Percentiles rank a stretch among this genome's conserved stretches.
Conservation (phyloP, 208 protist species). For the Herpetomonas muscarum region DNA sequence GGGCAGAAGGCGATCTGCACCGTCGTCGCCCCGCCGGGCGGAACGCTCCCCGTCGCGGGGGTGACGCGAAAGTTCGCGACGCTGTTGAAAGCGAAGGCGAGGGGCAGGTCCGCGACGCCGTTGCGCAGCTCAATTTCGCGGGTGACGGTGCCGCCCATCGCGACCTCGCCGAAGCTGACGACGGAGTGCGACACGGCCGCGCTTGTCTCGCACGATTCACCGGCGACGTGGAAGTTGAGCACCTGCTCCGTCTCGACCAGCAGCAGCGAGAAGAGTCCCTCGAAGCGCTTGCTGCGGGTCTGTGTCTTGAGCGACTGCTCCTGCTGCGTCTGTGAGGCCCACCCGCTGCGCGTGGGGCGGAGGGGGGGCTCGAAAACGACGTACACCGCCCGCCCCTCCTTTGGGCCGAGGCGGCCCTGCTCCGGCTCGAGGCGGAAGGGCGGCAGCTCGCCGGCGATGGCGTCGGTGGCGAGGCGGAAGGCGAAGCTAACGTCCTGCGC, state of each 20-base stretch:
- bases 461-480: slow-evolving; percentile 62
- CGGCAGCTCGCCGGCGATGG: slow-evolving; percentile 25
- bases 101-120: slow-evolving; percentile 71
- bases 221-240: slow-evolving; percentile 68
- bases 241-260: slow-evolving; percentile 87
- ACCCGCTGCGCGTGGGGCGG: slow-evolving; percentile 48
- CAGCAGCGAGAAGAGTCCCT: slow-evolving; percentile 68
- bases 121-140: slow-evolving; percentile 52
- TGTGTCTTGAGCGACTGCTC: slow-evolving; percentile 19
- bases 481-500: slow-evolving; percentile 76
- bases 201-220: slow-evolving; percentile 63
- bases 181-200: slow-evolving; percentile 55
- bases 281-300: slow-evolving; percentile 31
- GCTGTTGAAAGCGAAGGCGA: slow-evolving; percentile 58
- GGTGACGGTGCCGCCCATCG: slow-evolving; percentile 52
- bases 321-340: slow-evolving; percentile 17
- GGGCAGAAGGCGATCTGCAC: slow-evolving; percentile 82
- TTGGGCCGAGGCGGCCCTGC: slow-evolving; percentile 68
- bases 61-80: slow-evolving; percentile 78
- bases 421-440: slow-evolving; percentile 73
- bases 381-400: slow-evolving; percentile 32
- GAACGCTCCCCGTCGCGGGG: slow-evolving; percentile 43
- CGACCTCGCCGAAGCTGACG: slow-evolving; percentile 73
- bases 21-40: slow-evolving; percentile 25
- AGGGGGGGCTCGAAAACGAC: slow-evolving; percentile 72